A percentile compares a stretch with the other conserved stretches of the same genome.
These are phyloP conservation scores for Phlyctochytrium planicorne DNA, from an alignment of 192 early-diverging fungal genomes.

Conservation along the genomic window DNA sequence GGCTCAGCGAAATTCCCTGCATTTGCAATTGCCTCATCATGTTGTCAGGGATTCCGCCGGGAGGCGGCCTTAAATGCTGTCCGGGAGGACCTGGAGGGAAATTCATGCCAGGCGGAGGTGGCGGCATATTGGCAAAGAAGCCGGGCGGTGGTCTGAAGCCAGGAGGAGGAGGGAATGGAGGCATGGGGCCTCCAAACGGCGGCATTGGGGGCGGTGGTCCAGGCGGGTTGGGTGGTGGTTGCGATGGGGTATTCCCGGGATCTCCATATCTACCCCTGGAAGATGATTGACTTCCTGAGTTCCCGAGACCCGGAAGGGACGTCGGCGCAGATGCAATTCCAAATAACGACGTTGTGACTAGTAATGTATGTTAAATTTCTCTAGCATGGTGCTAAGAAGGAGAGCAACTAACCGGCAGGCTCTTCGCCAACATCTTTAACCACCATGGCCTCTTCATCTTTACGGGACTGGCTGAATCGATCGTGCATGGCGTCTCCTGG, in stretches of 20 bases:
- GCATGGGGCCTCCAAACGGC: background rate
- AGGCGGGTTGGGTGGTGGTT: background rate
- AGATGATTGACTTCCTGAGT: background rate
- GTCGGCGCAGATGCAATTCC: background rate
- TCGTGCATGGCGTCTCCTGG: slow-evolving; percentile 70
- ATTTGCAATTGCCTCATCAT: slow-evolving; percentile 2
- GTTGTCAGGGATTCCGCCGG: background rate
- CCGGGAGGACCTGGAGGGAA: too few relatives aligned
- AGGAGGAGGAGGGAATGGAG: slow-evolving; percentile 21
- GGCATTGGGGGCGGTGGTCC: slow-evolving; percentile 4
- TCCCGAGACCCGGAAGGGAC: background rate
- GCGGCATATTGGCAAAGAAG: slow-evolving; percentile 20
- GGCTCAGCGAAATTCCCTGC: background rate
- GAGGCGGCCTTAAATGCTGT: slow-evolving; percentile 17
- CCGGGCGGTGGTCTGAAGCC: slow-evolving; percentile 17
- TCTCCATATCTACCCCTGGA: background rate
- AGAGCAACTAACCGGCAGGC: too few relatives aligned
- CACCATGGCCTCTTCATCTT: slow-evolving; percentile 33
- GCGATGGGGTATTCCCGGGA: background rate
- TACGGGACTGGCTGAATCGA: slow-evolving; percentile 38
- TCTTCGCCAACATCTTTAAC: slow-evolving; percentile 25
- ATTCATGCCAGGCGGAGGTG: slow-evolving; percentile 8
- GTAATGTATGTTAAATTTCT: background rate
- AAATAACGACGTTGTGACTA: background rate
- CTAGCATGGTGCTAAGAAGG: too few relatives aligned